These are phyloP conservation scores for Ricinus communis DNA, from an alignment of 345 rosid species.

Conservation along the genomic window DNA sequence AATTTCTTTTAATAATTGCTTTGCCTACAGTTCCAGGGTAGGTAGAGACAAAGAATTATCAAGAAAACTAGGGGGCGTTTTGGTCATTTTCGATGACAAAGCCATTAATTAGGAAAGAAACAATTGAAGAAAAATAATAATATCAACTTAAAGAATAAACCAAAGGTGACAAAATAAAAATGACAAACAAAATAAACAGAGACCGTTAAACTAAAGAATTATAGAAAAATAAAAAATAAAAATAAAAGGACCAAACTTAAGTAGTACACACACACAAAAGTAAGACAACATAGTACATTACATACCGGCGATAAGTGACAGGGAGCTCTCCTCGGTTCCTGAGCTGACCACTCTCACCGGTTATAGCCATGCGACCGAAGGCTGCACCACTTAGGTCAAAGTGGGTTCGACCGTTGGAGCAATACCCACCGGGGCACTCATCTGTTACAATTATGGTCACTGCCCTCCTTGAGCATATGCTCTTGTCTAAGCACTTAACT, in stretches of 20 bases:
- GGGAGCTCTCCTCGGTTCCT: conserved; percentile 77
- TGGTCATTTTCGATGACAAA: neutral
- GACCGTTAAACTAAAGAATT: conserved; percentile 6
- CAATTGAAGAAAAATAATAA: neutral
- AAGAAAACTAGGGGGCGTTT: neutral
- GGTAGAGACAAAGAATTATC: neutral
- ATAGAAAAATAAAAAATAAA: neutral
- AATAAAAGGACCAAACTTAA: neutral
- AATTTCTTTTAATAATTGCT: no score
- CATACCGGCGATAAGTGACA: conserved; percentile 58
- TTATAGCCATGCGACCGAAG: conserved; percentile 78
- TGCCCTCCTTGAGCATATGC: conserved; percentile 72
- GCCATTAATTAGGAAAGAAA: neutral
- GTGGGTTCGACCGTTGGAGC: conserved; percentile 63
- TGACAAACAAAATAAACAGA: neutral
- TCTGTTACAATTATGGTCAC: conserved; percentile 93
- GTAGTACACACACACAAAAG: neutral
- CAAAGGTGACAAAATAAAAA: conserved; percentile 6
- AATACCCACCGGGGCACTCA: conserved; percentile 76
- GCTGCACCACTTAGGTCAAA: conserved; percentile 98
- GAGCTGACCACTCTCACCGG: conserved; percentile 59
- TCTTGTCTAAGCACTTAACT: conserved; percentile 68
- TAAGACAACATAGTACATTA: no score
- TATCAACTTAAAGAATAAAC: neutral
- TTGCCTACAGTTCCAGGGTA: no score